Conservation (phyloP, 371 early-diverging fungal genomes). For the Mucor velutinosus region DNA sequence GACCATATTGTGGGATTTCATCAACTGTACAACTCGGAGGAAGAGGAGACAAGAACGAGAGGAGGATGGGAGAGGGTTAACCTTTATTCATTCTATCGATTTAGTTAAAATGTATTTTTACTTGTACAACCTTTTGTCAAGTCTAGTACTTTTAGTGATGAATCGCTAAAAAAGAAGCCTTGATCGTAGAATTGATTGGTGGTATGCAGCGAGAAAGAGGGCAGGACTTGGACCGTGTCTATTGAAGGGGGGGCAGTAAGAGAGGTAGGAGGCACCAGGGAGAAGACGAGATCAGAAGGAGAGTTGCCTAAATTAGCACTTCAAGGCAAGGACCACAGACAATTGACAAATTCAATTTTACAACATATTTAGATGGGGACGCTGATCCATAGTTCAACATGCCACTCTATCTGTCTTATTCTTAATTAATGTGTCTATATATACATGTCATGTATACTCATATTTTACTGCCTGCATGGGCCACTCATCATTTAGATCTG, state of each 20-base stretch:
- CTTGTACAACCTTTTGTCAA: constrained; percentile 2
- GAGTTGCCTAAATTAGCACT: not conserved
- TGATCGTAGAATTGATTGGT: not conserved
- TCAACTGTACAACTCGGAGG: not conserved
- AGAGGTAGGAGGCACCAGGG: not conserved
- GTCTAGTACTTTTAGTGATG: not conserved
- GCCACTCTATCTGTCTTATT: not conserved
- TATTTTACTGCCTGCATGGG: not conserved
- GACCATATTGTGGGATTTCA: not conserved
- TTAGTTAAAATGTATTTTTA: not conserved
- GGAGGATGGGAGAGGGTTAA: not conserved
- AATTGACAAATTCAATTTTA: not conserved
- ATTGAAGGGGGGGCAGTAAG: not conserved
- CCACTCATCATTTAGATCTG: too few species aligned
- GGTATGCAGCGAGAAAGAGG: not conserved
- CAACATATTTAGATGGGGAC: not conserved
- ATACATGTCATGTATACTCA: not conserved
- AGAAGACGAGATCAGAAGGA: not conserved
- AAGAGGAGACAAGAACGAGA: not conserved
- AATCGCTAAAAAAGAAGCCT: not conserved
- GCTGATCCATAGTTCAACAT: not conserved
- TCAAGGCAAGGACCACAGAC: not conserved
- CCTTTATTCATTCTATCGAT: not conserved
- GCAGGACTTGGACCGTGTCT: not conserved
- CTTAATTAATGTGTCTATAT: not conserved